Percentiles rank a stretch among this genome's conserved stretches.
phyloP scores from a whole-genome alignment of 805 yeast genomes.

The Starmerella khaoyaiensis region DNA sequence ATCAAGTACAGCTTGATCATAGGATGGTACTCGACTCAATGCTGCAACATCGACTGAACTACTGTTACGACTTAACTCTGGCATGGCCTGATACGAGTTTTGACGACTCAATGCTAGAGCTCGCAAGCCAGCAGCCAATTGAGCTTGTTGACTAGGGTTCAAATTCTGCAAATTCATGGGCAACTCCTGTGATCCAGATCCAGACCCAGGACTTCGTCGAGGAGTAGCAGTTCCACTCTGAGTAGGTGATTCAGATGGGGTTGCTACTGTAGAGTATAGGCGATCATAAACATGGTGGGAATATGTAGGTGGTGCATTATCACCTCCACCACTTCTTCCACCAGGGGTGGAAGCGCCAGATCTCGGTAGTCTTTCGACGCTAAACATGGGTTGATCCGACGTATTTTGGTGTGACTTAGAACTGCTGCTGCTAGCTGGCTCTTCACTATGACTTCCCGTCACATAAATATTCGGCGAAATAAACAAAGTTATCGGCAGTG shows the following conservation, averaged over 20 bases:
- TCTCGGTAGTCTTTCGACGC: slow-evolving; percentile 10
- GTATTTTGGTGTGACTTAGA: slow-evolving; percentile 24
- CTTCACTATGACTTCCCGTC: slow-evolving; percentile 13
- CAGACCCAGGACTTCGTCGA: slow-evolving; percentile 5
- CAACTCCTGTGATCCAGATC: too few species aligned
- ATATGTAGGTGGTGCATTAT: slow-evolving; percentile 71
- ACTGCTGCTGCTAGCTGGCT: slow-evolving; percentile 23
- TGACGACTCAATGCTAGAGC: slow-evolving; percentile 29
- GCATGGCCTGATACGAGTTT: slow-evolving; percentile 24
- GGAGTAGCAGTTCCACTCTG: slow-evolving; percentile 30
- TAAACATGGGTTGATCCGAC: slow-evolving; percentile 15
- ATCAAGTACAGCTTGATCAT: slow-evolving; percentile 56
- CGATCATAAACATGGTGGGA: slow-evolving; percentile 71
- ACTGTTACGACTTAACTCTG: slow-evolving; percentile 34
- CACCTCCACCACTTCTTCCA: slow-evolving; percentile 12
- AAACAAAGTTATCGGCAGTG: slow-evolving; percentile 66
- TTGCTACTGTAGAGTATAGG: slow-evolving; percentile 51
- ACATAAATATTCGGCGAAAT: slow-evolving; percentile 75
- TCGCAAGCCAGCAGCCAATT: slow-evolving; percentile 30
- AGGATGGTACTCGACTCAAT: slow-evolving; percentile 70
- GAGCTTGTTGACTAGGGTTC: slow-evolving; percentile 28
- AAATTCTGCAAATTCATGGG: slow-evolving; percentile 17
- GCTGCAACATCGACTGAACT: slow-evolving; percentile 29
- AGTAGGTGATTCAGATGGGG: slow-evolving; percentile 30
- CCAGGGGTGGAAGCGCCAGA: slow-evolving; percentile 7